Evolutionary conservation across 176 grass and related monocot species (phyloP).

Genomic region (Aegilops bicornis): DNA sequence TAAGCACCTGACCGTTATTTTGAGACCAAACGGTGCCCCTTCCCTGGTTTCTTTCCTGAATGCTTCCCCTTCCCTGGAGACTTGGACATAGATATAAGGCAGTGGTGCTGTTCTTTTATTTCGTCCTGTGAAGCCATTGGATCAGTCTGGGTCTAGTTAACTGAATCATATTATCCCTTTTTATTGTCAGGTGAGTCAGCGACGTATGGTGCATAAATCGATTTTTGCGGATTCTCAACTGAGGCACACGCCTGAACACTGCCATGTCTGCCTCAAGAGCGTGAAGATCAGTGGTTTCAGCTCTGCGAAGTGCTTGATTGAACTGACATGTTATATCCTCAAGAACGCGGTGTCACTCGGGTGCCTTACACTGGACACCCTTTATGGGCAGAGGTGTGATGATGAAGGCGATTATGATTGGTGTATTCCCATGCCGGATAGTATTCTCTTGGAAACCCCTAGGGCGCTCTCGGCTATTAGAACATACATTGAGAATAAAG

Average conservation of each 20-base stretch:
- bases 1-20: slow-evolving; percentile 1
- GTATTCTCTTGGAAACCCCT: no score
- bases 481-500: no score
- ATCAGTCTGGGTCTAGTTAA: background rate
- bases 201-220: background rate
- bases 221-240: background rate
- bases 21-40: background rate
- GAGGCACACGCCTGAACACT: background rate
- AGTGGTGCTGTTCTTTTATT: background rate
- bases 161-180: background rate
- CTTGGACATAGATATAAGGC: background rate
- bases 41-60: background rate
- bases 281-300: background rate
- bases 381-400: no score
- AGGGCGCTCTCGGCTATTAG: no score
- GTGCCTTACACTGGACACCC: background rate
- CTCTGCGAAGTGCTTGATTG: background rate
- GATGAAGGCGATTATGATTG: no score
- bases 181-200: background rate
- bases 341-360: background rate
- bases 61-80: background rate
- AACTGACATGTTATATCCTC: background rate
- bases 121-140: background rate
- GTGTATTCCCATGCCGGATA: no score
- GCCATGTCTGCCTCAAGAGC: background rate